Percentiles rank a stretch among this genome's conserved stretches.
These are phyloP conservation scores for Colletotrichum melonis DNA, from an alignment of 2,329 filamentous ascomycete species.

Conservation along the genomic window DNA sequence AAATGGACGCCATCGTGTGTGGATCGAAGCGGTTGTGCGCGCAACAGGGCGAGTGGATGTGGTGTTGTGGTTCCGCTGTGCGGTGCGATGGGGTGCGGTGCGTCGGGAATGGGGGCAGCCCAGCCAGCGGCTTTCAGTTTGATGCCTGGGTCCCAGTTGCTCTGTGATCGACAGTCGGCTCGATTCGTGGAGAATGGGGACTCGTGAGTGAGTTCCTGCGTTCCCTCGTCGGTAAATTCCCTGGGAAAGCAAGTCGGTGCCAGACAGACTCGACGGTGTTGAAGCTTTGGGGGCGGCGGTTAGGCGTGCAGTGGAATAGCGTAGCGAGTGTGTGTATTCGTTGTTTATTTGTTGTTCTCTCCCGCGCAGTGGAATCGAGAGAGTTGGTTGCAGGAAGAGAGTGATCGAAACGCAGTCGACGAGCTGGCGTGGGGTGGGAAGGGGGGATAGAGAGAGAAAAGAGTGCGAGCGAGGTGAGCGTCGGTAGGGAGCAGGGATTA, in stretches of 20 bases:
- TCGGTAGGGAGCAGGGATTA: constrained; percentile 18
- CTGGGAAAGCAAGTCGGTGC: constrained; percentile 17
- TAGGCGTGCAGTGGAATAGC: neutral
- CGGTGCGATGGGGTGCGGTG: neutral
- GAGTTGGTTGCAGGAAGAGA: constrained; percentile 22
- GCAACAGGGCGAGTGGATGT: constrained; percentile 17
- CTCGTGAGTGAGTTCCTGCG: neutral
- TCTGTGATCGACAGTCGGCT: constrained; percentile 25
- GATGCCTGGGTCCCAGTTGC: constrained; percentile 1
- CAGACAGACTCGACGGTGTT: constrained; percentile 22
- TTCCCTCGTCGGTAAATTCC: constrained; percentile 7
- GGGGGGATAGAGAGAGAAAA: constrained; percentile 33
- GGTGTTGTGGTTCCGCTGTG: neutral
- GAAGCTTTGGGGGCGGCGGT: neutral
- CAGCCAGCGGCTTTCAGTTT: constrained; percentile 5
- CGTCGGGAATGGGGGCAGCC: neutral
- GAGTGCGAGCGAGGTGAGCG: constrained; percentile 26
- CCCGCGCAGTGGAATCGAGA: constrained; percentile 27
- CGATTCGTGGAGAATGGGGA: constrained; percentile 28
- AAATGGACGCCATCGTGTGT: constrained; percentile 63
- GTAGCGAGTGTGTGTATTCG: constrained; percentile 22
- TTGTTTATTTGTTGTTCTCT: constrained; percentile 35
- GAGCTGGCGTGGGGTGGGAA: constrained; percentile 22
- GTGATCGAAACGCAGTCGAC: neutral
- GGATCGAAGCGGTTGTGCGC: constrained; percentile 21